Evolutionary conservation across 768 basidiomycete species (phyloP), one percentile per base, ranked within the genome.

Genomic region (Tremella mesenterica): DNA sequence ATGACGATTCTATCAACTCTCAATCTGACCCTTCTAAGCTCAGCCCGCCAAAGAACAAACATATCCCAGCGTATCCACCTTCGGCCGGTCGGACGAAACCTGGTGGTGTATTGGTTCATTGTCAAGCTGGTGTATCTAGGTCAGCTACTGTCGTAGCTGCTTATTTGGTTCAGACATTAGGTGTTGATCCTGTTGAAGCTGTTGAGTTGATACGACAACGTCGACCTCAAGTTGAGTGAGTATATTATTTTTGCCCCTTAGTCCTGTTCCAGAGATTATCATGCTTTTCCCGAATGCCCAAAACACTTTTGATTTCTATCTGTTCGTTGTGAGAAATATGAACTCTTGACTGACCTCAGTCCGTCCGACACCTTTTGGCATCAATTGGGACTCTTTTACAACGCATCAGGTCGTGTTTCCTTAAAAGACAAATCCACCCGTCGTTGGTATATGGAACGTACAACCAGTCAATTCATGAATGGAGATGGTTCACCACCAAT

Each of bases 51-150:
- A 41, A 23, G 82, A 80, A 0, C 76, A 43, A 44, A 4, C 16
- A 13, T 23, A 56, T 63, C 21, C n/a, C n/a, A n/a, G n/a, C n/a
- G n/a, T 18, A 18, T 5, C 38, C 38, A 4, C 44, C 23, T 16
- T 39, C 30, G 2, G 54, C 56, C 8, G 14, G 20, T 20, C 45
- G 48, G 29, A 58, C 59, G 9, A 59, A 55, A 27, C 46, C 59
- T 3, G 67, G 83, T 27, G 84, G 85, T 1, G 84, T 96, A 1
- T 75, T 93, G 18, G 86, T 95, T 0, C 91, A 95, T 72, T 93
- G 91, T 67, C 84, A 87, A 50, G 88, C 87, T 21, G 91, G 91
- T 23, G 78, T 88, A 73, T 88, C 87, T 88, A 81, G 91, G 21
- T 90, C 88, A 59, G 83, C 84, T 6, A 85, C 87, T 1, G 83